Percentiles rank a stretch among this genome's conserved stretches.
Evolutionary conservation across 805 yeast species (phyloP).

Genomic region (Schizosaccharomyces cryophilus): DNA sequence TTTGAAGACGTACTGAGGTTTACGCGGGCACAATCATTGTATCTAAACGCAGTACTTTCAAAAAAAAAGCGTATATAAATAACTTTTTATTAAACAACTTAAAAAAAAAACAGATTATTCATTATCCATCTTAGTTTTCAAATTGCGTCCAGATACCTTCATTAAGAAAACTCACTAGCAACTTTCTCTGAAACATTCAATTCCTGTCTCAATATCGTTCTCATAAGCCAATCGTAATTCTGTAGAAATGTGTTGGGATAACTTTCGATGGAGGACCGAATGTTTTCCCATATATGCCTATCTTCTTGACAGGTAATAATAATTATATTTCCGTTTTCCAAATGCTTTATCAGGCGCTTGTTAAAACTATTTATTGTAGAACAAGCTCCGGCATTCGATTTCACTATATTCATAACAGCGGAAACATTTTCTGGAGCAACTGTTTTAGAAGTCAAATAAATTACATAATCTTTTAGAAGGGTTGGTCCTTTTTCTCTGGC

Average conservation of each 20-base stretch:
- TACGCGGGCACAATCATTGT: no score
- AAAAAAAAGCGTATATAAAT: no score
- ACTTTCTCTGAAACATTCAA: conserved; percentile 7
- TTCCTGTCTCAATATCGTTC: conserved; percentile 9
- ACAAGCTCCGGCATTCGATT: conserved; percentile 30
- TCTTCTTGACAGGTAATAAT: conserved; percentile 9
- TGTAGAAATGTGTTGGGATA: conserved; percentile 4
- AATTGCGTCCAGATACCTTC: no score
- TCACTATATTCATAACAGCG: conserved; percentile 23
- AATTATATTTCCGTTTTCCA: conserved; percentile 6
- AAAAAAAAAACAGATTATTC: no score
- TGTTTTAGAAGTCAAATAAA: conserved; percentile 32
- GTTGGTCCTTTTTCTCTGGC: conserved; percentile 7
- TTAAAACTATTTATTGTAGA: conserved; percentile 5
- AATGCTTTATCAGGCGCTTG: conserved; percentile 10
- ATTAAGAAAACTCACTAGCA: not conserved
- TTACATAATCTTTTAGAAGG: conserved; percentile 24
- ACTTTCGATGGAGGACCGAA: not conserved
- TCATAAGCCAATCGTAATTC: conserved; percentile 10
- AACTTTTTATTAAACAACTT: no score
- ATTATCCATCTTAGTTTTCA: no score
- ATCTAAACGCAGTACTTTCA: no score
- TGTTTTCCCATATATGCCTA: conserved; percentile 4
- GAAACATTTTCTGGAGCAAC: conserved; percentile 38
- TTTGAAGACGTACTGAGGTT: no score